Base-by-base conservation (phyloP, 2,329 filamentous ascomycete genomes). In the Talaromyces sp. region DNA sequence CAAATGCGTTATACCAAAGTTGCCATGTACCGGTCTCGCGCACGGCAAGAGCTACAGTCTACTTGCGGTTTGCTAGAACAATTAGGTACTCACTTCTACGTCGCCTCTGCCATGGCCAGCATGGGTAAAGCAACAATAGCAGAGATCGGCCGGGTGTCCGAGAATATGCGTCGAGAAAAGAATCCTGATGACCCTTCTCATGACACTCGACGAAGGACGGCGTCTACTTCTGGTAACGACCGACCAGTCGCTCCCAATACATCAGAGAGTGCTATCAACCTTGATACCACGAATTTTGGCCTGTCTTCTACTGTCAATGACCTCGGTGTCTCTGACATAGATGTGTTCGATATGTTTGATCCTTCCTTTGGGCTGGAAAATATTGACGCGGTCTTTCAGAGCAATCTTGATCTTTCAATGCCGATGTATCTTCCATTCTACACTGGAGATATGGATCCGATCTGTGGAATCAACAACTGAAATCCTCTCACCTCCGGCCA, bases 1-100 rank as follows among this genome's bases (percentile, higher is more conserved):
- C 85, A 86, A 65, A 84, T 86, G 82, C 77, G 84, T 1, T 81
- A 85, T 63, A 84, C 81, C 58, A 78, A 79, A 11, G 71, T 85
- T 0, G 79, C 83, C 1, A 81, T 84, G 76, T 85, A 84, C 60
- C 78, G 83, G 8, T 17, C 53, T 22, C 41, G 57, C 7, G 57
- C 57, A 21, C 22, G 33, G 15, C 35, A 36, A 31, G 54, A 56
- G 13, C 7, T 56, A 22, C 21, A 48, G 9, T 39, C 43, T 19
- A 56, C 54, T 19, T 50, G 43, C 25, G 17, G 35, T 9, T 35
- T 56, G 28, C 19, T 56, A 21, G 54, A 56, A 7, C n/a, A 31
- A 5, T 17, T 56, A 7, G 45, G 41, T 31, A 33, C n/a, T 8
- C 43, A 56, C 21, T 56, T 50, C 25, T 56, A 56, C 28, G 33